phyloP scores from a whole-genome alignment of 2,329 filamentous ascomycete genomes.

The Aphanoascus verrucosus region DNA sequence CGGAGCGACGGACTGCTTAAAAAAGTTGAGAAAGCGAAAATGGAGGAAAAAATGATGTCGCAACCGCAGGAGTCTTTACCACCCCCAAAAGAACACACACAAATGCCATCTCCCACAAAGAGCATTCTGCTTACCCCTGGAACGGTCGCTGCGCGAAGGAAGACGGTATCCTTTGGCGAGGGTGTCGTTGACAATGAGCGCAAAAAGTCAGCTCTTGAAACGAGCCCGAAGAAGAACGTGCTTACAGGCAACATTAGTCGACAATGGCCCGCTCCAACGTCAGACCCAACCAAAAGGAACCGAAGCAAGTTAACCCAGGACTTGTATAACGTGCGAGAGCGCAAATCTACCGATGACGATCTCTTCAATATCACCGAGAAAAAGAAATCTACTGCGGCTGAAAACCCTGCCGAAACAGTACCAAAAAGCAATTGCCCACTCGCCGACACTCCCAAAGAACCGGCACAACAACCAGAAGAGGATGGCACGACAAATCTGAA shows the following conservation, averaged over 20 bases:
- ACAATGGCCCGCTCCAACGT: conserved; percentile 14
- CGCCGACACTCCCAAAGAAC: not conserved
- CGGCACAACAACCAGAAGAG: conserved; percentile 25
- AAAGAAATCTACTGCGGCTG: conserved; percentile 4
- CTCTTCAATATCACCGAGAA: conserved; percentile 21
- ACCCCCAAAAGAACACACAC: conserved; percentile 16
- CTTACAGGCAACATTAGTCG: conserved; percentile 39
- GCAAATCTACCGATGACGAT: conserved; percentile 18
- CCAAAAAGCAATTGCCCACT: too few species aligned
- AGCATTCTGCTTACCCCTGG: conserved; percentile 56
- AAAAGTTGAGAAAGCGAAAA: conserved; percentile 17
- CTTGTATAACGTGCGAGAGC: conserved; percentile 31
- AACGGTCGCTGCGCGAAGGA: conserved; percentile 45
- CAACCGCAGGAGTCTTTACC: conserved; percentile 7
- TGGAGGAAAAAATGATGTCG: conserved; percentile 7
- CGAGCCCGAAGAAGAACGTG: conserved; percentile 37
- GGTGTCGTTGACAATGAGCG: conserved; percentile 47
- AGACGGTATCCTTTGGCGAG: conserved; percentile 51
- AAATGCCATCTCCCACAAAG: conserved; percentile 44
- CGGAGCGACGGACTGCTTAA: conserved; percentile 17
- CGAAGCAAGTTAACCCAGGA: conserved; percentile 35
- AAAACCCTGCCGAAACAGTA: not conserved
- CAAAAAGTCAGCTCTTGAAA: conserved; percentile 37
- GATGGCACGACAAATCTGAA: conserved; percentile 45
- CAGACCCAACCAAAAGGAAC: conserved; percentile 16